phyloP scores from a whole-genome alignment of 2,329 filamentous ascomycete genomes.

The Talaromyces marneffei region DNA sequence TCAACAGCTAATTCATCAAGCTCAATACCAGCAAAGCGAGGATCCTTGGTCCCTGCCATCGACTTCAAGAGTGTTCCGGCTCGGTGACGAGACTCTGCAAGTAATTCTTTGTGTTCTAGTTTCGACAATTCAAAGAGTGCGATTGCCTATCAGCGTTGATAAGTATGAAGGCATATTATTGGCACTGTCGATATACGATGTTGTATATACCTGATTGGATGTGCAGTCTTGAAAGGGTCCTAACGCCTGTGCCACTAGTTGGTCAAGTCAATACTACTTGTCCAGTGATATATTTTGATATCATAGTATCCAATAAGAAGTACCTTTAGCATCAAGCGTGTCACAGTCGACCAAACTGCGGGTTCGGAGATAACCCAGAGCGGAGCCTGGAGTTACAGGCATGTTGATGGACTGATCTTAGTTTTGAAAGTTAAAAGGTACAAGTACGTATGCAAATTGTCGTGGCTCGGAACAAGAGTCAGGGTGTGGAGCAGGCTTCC shows the following conservation, averaged over 20 bases:
- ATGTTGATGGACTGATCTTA: not conserved
- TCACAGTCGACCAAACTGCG: conserved; percentile 45
- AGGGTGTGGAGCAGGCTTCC: not conserved
- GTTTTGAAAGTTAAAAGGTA: not conserved
- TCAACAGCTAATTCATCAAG: conserved; percentile 51
- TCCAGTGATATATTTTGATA: not conserved
- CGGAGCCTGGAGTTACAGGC: conserved; percentile 1
- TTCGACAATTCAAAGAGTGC: conserved; percentile 45
- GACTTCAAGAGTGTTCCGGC: conserved; percentile 32
- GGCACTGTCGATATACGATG: not conserved
- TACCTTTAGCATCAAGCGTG: conserved; percentile 47
- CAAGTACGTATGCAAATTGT: not conserved
- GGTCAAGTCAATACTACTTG: not conserved
- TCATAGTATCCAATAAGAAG: not conserved
- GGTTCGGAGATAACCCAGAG: conserved; percentile 11
- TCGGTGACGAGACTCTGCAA: conserved; percentile 19
- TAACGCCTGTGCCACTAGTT: conserved; percentile 40
- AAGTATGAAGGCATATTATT: not conserved
- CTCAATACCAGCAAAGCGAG: conserved; percentile 31
- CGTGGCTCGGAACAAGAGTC: not conserved
- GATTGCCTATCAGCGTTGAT: conserved; percentile 37
- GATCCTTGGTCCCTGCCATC: conserved; percentile 26
- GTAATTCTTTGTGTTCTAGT: conserved; percentile 29
- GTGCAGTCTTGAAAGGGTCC: conserved; percentile 51
- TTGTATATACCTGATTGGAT: conserved; percentile 45